Evolutionary conservation across 495 filamentous ascomycete genomes (phyloP).

Genomic region (Penicillium goetzii): DNA sequence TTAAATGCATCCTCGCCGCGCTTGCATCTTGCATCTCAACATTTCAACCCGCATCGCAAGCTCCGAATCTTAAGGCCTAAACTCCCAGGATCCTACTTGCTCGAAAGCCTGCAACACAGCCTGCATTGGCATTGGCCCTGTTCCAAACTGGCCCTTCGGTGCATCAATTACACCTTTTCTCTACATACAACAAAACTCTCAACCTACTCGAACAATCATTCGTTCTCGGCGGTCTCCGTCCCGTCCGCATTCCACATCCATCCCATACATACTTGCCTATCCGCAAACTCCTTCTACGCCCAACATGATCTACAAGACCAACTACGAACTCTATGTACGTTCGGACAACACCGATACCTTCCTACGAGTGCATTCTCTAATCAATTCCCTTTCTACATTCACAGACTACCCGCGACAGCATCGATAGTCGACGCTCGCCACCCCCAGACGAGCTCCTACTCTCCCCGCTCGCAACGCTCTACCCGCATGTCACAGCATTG

Average conservation of each 20-base stretch:
- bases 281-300: not conserved
- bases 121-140: not conserved
- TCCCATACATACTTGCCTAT: not conserved
- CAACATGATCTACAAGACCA: slow-evolving; percentile 49
- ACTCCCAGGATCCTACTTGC: not conserved
- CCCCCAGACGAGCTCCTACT: slow-evolving; percentile 43
- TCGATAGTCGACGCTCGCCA: slow-evolving; percentile 34
- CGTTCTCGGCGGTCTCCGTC: slow-evolving; percentile 10
- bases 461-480: slow-evolving; percentile 43
- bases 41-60: slow-evolving; percentile 12
- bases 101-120: not conserved
- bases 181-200: not conserved
- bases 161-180: not conserved
- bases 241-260: not conserved
- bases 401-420: slow-evolving; percentile 26
- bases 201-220: not conserved
- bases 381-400: slow-evolving; percentile 12
- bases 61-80: not conserved
- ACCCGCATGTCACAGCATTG: slow-evolving; percentile 46
- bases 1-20: slow-evolving; percentile 15
- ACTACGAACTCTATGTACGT: slow-evolving; percentile 51
- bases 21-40: slow-evolving; percentile 16
- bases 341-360: slow-evolving; percentile 1
- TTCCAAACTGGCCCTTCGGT: slow-evolving; percentile 6
- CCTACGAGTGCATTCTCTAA: slow-evolving; percentile 11